phyloP scores from a whole-genome alignment of 208 protist genomes.

The Acanthamoeba comandoni region DNA sequence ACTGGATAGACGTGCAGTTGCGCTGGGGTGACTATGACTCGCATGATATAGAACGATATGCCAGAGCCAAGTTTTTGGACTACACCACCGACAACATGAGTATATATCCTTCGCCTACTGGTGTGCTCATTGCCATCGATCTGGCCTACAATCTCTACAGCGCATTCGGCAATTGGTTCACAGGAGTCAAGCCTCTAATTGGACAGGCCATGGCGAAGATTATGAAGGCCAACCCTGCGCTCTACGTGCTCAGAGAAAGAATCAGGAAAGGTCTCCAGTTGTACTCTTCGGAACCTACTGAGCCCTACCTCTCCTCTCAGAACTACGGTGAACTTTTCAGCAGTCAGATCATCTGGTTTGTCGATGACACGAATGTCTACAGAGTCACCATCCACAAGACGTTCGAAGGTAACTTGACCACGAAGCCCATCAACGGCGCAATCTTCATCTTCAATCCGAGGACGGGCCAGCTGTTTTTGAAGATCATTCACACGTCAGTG shows the following conservation, averaged over 20 bases:
- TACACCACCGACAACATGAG: conserved; percentile 98
- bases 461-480: conserved; percentile 99
- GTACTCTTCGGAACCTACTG: conserved; percentile 99
- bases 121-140: conserved; percentile 98
- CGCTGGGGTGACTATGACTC: conserved; percentile 94
- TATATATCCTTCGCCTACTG: conserved; percentile 99
- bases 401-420: conserved; percentile 98
- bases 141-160: conserved; percentile 99
- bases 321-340: conserved; percentile 99
- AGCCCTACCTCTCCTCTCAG: conserved; percentile 97
- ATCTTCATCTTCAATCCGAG: conserved; percentile 99
- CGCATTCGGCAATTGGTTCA: conserved; percentile 99
- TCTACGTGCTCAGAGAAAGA: conserved; percentile 99
- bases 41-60: conserved; percentile 99
- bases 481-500: conserved; percentile 99
- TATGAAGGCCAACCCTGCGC: conserved; percentile 99
- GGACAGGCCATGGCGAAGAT: conserved; percentile 98
- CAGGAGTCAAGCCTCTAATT: conserved; percentile 97
- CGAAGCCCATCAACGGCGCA: conserved; percentile 92
- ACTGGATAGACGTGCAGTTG: conserved; percentile 99
- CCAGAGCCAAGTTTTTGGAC: conserved; percentile 98
- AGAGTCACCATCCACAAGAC: conserved; percentile 99
- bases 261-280: conserved; percentile 99
- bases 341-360: conserved; percentile 99
- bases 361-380: conserved; percentile 99